Percentiles rank a stretch among this genome's conserved stretches.
Conservation (phyloP, 257 asterid genomes). For the Orobanche coerulescens region DNA sequence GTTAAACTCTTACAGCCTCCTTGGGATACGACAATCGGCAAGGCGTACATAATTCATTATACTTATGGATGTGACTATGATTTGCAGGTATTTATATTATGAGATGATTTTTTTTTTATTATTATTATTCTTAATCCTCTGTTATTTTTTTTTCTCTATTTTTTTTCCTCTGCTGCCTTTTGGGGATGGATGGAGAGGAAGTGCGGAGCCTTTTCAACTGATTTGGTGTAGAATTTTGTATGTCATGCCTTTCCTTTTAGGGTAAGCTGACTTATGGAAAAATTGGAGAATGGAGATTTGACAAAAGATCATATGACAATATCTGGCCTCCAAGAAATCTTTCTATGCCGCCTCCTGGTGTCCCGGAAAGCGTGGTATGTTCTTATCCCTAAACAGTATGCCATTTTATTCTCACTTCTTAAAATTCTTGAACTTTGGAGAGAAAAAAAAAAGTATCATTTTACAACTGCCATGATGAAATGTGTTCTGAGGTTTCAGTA, state of each 20-base stretch:
- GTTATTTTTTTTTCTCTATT: background rate
- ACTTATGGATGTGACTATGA: slow-evolving; percentile 93
- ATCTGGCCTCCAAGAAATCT: slow-evolving; percentile 80
- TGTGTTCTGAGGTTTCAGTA: background rate
- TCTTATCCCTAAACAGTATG: background rate
- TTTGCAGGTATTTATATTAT: slow-evolving; percentile 46
- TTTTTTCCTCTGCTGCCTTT: background rate
- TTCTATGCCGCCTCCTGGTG: slow-evolving; percentile 86
- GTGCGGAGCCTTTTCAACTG: background rate
- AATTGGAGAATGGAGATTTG: slow-evolving; percentile 97
- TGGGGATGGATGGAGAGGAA: background rate
- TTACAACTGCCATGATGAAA: background rate
- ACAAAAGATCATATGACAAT: slow-evolving; percentile 65
- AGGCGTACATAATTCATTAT: slow-evolving; percentile 76
- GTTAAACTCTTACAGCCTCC: slow-evolving; percentile 67
- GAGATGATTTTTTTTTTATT: background rate
- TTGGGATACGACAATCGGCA: slow-evolving; percentile 70
- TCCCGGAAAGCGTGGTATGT: slow-evolving; percentile 89
- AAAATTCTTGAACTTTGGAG: background rate
- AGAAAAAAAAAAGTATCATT: background rate
- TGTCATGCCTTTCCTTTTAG: slow-evolving; percentile 23
- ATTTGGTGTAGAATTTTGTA: background rate
- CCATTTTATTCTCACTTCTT: background rate
- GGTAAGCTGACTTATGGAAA: slow-evolving; percentile 87
- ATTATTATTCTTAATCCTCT: background rate